Conservation (phyloP, 2,329 filamentous ascomycete species). For the Cercospora zeae-maydis region DNA sequence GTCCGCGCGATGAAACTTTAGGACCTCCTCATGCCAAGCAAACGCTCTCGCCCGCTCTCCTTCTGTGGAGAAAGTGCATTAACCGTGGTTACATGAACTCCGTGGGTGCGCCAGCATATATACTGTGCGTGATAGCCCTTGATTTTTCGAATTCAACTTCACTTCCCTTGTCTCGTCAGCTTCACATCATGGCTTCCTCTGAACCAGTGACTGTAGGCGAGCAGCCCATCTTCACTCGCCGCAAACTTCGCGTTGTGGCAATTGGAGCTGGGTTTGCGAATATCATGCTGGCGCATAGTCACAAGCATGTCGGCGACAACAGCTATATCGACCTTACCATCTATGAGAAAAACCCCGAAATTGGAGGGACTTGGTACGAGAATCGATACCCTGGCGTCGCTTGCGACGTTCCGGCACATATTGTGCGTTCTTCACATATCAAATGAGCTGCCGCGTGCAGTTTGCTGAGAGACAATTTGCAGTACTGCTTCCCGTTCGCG, state of each 20-base stretch:
- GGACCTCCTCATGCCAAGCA: not conserved
- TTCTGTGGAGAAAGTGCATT: not conserved
- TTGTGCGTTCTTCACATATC: slow-evolving; percentile 1
- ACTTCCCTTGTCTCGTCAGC: not conserved
- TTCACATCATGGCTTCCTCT: not conserved
- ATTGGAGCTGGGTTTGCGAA: slow-evolving; percentile 18
- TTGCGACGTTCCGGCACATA: slow-evolving; percentile 22
- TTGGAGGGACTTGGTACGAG: slow-evolving; percentile 22
- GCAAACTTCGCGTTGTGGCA: slow-evolving; percentile 15
- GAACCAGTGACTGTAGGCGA: not conserved
- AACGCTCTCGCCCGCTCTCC: not conserved
- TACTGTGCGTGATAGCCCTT: not conserved
- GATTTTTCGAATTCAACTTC: not conserved
- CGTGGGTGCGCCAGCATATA: not conserved
- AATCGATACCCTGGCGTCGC: slow-evolving; percentile 20
- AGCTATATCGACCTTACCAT: slow-evolving; percentile 9
- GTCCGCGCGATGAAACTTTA: not conserved
- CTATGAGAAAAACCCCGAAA: slow-evolving; percentile 19
- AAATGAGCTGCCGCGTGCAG: not conserved
- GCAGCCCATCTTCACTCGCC: slow-evolving; percentile 13
- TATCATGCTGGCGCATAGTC: slow-evolving; percentile 13
- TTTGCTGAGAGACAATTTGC: not conserved
- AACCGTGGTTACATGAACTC: not conserved
- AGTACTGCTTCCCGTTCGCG: slow-evolving; percentile 35
- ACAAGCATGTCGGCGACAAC: slow-evolving; percentile 10